phyloP scores from a whole-genome alignment of 768 basidiomycete species.

The Tephrocybe sp. region DNA sequence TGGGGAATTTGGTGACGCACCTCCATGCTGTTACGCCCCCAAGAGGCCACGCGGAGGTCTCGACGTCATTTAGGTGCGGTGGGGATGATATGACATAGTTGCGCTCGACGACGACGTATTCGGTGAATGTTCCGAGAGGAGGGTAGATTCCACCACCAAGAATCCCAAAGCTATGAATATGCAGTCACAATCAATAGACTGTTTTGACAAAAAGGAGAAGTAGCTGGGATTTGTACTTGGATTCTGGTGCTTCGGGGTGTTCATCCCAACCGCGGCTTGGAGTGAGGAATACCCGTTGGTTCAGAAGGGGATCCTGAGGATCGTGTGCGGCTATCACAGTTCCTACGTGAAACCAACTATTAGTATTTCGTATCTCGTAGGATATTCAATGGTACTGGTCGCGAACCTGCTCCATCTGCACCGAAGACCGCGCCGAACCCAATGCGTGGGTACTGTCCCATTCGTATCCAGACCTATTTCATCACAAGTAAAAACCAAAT shows the following conservation, averaged over 20 bases:
- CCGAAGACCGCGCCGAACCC: slow-evolving; percentile 59
- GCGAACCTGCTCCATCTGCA: slow-evolving; percentile 68
- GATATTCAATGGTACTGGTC: slow-evolving; percentile 16
- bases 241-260: slow-evolving; percentile 63
- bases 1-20: no score
- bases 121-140: slow-evolving; percentile 68
- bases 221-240: slow-evolving; percentile 32
- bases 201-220: no score
- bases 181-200: no score
- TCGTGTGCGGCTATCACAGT: slow-evolving; percentile 57
- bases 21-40: slow-evolving; percentile 84
- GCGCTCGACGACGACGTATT: slow-evolving; percentile 73
- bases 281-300: slow-evolving; percentile 68
- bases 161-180: slow-evolving; percentile 53
- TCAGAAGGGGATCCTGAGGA: slow-evolving; percentile 51
- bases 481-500: neutral
- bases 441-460: slow-evolving; percentile 65
- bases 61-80: slow-evolving; percentile 60
- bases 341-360: slow-evolving; percentile 37
- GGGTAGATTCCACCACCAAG: slow-evolving; percentile 57
- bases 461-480: slow-evolving; percentile 69
- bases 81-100: slow-evolving; percentile 66
- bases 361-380: neutral
- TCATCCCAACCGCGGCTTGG: slow-evolving; percentile 78
- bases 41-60: slow-evolving; percentile 75